These are phyloP conservation scores for Cercospora sesami DNA, from an alignment of 2,329 filamentous ascomycete species.

Conservation along the genomic window DNA sequence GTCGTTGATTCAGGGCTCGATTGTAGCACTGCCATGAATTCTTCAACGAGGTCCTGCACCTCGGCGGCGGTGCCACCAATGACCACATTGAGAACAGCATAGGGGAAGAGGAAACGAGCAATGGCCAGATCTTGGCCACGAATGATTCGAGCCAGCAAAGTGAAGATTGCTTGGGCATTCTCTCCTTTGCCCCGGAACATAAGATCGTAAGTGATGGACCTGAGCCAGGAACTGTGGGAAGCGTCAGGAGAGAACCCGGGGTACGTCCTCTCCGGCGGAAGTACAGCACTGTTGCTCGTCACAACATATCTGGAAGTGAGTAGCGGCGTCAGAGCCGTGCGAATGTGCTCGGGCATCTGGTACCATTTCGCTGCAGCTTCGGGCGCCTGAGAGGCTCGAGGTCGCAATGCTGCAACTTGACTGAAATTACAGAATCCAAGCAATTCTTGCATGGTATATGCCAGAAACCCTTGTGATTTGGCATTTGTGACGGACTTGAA, in stretches of 20 bases:
- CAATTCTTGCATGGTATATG: conserved; percentile 91
- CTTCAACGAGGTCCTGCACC: conserved; percentile 64
- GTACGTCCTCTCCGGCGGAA: conserved; percentile 53
- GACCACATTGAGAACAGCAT: conserved; percentile 78
- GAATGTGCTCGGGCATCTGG: conserved; percentile 71
- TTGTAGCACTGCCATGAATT: conserved; percentile 73
- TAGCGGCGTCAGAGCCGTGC: conserved; percentile 84
- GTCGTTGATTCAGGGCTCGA: conserved; percentile 57
- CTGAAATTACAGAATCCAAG: conserved; percentile 75
- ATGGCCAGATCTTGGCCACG: conserved; percentile 83
- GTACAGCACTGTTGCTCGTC: conserved; percentile 42
- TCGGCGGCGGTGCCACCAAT: conserved; percentile 68
- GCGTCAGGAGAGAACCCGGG: conserved; percentile 72
- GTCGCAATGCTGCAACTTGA: conserved; percentile 53
- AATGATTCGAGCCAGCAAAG: conserved; percentile 77
- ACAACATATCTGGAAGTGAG: conserved; percentile 80
- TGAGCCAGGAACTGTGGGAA: conserved; percentile 78
- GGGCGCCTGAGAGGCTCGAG: conserved; percentile 57
- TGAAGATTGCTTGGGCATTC: conserved; percentile 75
- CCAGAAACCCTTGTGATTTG: conserved; percentile 83
- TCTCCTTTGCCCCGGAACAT: conserved; percentile 73
- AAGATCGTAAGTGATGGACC: conserved; percentile 76
- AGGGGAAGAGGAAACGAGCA: conserved; percentile 84
- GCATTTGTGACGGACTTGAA: conserved; percentile 90
- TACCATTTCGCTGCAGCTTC: conserved; percentile 73